Evolutionary conservation across 108 stramenopile species (phyloP).

Genomic region (Poteriospumella lacustris): DNA sequence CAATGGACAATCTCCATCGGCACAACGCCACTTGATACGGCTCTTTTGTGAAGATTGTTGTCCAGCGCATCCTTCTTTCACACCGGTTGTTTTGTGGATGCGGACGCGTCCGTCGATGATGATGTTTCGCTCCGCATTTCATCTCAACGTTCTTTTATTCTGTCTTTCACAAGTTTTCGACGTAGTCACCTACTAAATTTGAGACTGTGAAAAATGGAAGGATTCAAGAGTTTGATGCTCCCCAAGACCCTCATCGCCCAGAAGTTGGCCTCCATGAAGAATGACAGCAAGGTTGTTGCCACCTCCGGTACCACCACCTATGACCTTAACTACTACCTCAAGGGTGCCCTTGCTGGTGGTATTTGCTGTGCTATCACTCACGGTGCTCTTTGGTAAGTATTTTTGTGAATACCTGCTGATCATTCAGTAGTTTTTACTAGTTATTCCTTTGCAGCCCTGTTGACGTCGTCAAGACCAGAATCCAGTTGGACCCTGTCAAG

Average conservation of each 20-base stretch:
- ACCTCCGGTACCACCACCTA: not conserved
- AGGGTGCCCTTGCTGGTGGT: constrained; percentile 71
- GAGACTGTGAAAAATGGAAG: constrained; percentile 21
- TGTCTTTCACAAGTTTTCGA: too few species aligned
- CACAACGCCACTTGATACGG: too few species aligned
- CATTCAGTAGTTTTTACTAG: not conserved
- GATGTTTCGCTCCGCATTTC: too few species aligned
- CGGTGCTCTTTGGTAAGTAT: constrained; percentile 63
- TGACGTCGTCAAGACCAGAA: constrained; percentile 93
- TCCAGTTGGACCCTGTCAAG: constrained; percentile 72
- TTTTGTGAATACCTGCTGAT: not conserved
- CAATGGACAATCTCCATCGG: too few species aligned
- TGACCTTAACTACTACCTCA: constrained; percentile 41
- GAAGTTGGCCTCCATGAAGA: not conserved
- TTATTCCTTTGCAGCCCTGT: constrained; percentile 62
- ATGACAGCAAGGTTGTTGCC: constrained; percentile 2
- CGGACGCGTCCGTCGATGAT: too few species aligned
- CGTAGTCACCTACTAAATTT: too few species aligned
- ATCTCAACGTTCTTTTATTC: too few species aligned
- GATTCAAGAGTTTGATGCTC: not conserved
- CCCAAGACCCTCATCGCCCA: not conserved
- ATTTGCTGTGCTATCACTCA: constrained; percentile 95
- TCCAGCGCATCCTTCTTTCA: too few species aligned
- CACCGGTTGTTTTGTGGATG: too few species aligned
- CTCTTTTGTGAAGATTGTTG: too few species aligned